Evolutionary conservation across 768 basidiomycete species (phyloP).

Genomic region (Cubamyces sp.): DNA sequence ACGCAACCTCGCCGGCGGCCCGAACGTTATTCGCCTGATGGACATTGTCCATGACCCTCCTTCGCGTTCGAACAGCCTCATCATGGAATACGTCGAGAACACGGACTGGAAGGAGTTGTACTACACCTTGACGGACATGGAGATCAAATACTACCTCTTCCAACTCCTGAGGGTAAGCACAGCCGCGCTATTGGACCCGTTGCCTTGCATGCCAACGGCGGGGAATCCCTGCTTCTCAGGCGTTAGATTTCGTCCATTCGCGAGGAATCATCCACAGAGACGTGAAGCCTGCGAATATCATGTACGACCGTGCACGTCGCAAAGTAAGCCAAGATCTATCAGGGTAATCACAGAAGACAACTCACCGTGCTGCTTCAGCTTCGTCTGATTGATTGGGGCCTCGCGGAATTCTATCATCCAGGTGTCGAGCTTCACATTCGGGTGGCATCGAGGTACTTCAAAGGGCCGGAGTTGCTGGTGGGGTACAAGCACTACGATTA

Average conservation of each 20-base stretch:
- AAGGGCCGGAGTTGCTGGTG: conserved; percentile 93
- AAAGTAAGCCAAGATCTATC: conserved; percentile 55
- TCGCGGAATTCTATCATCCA: conserved; percentile 98
- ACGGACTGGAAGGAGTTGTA: conserved; percentile 96
- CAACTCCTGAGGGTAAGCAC: conserved; percentile 82
- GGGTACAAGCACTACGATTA: conserved; percentile 99
- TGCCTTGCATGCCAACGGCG: background rate
- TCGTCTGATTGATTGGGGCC: conserved; percentile 96
- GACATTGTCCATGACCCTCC: conserved; percentile 95
- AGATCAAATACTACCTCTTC: conserved; percentile 95
- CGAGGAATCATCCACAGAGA: conserved; percentile 99
- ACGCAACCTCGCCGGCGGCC: conserved; percentile 93
- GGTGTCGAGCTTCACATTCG: conserved; percentile 97
- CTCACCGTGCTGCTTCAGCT: conserved; percentile 52
- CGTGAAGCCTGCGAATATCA: conserved; percentile 98
- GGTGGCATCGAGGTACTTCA: conserved; percentile 96
- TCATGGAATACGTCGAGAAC: conserved; percentile 97
- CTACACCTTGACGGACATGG: conserved; percentile 90
- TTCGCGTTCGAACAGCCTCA: conserved; percentile 93
- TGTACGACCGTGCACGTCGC: conserved; percentile 97
- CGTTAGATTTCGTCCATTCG: conserved; percentile 96
- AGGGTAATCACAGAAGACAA: too few species aligned
- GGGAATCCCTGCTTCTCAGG: conserved; percentile 48
- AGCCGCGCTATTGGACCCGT: background rate
- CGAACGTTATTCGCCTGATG: conserved; percentile 89